Evolutionary conservation across 208 protist genomes (phyloP).

Genomic region (Herpetomonas tarakana): DNA sequence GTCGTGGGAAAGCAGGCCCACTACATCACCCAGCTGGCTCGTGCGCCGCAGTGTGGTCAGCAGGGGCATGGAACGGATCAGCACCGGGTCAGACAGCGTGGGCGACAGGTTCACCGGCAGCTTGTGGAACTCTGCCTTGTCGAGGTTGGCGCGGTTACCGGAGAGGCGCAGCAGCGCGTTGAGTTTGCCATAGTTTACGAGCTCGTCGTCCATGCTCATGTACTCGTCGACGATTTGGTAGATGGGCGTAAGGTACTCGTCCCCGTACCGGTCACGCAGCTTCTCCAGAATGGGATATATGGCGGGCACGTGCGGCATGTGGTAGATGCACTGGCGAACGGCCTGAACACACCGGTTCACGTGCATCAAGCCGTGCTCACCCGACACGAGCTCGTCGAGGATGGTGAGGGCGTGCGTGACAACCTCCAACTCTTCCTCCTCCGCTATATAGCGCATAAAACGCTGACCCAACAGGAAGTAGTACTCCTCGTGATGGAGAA

Average conservation of each 20-base stretch:
- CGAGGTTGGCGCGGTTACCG: constrained; percentile 25
- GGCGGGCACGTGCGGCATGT: constrained; percentile 37
- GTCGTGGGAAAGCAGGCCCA: constrained; percentile 81
- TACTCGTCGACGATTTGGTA: constrained; percentile 58
- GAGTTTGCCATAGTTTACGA: constrained; percentile 69
- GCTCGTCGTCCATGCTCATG: constrained; percentile 43
- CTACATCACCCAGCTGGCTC: constrained; percentile 57
- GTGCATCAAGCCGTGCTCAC: constrained; percentile 19
- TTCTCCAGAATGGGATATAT: constrained; percentile 59
- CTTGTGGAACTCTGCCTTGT: constrained; percentile 29
- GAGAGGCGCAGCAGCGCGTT: constrained; percentile 71
- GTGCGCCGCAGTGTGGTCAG: constrained; percentile 67
- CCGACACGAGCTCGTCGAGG: constrained; percentile 19
- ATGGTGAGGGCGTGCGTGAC: constrained; percentile 24
- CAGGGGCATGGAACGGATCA: constrained; percentile 70
- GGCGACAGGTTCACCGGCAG: constrained; percentile 50
- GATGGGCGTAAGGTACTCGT: constrained; percentile 35
- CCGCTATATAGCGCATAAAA: constrained; percentile 35
- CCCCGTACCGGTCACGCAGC: constrained; percentile 52
- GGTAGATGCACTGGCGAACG: constrained; percentile 40
- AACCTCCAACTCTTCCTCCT: constrained; percentile 30
- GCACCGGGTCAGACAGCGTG: constrained; percentile 24
- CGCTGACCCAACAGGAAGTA: constrained; percentile 18
- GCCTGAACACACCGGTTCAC: constrained; percentile 22
- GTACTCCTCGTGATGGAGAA: constrained; percentile 20